Conservation (phyloP, 139 green algal species). For the Picochlorum sp. region DNA sequence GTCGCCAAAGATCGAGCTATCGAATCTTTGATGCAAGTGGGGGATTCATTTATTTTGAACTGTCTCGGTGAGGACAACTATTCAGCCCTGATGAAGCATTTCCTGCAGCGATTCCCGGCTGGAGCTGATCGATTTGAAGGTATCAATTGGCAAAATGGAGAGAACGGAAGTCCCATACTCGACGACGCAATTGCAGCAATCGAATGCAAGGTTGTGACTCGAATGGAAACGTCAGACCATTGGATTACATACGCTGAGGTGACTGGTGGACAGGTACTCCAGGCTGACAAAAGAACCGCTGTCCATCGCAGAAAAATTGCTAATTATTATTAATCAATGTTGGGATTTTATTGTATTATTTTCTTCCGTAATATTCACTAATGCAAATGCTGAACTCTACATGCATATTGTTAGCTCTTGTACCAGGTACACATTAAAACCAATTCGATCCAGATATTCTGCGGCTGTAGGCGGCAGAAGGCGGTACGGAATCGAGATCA, state of each 20-base stretch:
- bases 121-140: constrained; percentile 86
- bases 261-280: constrained; percentile 53
- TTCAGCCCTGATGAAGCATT: constrained; percentile 75
- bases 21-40: constrained; percentile 96
- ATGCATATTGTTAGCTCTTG: neutral
- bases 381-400: neutral
- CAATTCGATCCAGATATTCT: constrained; percentile 64
- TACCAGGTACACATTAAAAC: constrained; percentile 27
- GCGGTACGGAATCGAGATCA: constrained; percentile 45
- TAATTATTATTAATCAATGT: constrained; percentile 85
- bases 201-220: constrained; percentile 71
- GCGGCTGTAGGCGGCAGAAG: constrained; percentile 79
- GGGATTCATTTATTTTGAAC: constrained; percentile 93
- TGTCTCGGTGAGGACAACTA: constrained; percentile 72
- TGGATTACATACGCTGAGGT: constrained; percentile 90
- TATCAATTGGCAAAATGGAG: constrained; percentile 23
- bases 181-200: constrained; percentile 65
- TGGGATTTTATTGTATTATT: no score
- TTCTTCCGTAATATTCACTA: no score
- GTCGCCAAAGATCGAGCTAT: constrained; percentile 97
- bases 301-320: constrained; percentile 85
- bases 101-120: constrained; percentile 81
- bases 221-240: constrained; percentile 92
- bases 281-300: constrained; percentile 64
- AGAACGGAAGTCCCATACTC: constrained; percentile 47